Evolutionary conservation across 192 early-diverging fungal genomes (phyloP), one percentile per base, ranked within the genome.

Genomic region (Coemansia sp.): DNA sequence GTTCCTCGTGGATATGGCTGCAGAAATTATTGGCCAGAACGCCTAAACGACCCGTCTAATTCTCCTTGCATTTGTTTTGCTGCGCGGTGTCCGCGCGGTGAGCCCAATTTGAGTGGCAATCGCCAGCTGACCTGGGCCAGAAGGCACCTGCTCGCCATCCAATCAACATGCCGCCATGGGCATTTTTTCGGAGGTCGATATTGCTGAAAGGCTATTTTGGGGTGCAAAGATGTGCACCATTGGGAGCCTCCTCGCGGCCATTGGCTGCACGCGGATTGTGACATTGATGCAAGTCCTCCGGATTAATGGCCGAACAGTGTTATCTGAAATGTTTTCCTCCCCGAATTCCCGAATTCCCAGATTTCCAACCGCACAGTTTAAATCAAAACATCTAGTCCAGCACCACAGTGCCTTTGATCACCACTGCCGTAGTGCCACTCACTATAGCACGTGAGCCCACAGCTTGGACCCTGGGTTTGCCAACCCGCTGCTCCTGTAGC

Each of bases 171-270:
- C 44, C 20, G 47, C 25, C 44, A 48, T 31, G 58, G 60, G 26
- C 60, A 51, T 23, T 61, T 61, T 61, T 36, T 61, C 60, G 60
- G 46, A 26, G 17, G 46, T 48, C 17, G 46, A 3, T 8, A 18
- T 6, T 42, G 11, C 40, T 42, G 40, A 11, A n/a, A n/a, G 15
- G 40, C 12, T 14, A 4, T 42, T 42, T 42, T 15, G 40, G 40
- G 40, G 40, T 4, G 4, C 12, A 42, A 42, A 15, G 40, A n/a
- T 42, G 40, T 42, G 40, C 40, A 15, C 15, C 40, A n/a, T 12
- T 1, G 31, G 42, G 42, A 10, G 18, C 46, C 4, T 48, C 46
- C 6, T 48, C 17, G 15, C 7, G 46, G n/a, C 18, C 17, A 48
- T 48, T 48, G 46, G 46, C 17, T 20, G 46, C 12, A 14, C 40